phyloP scores from a whole-genome alignment of 352 stramenopile species.

The Hyaloperonospora brassicae region DNA sequence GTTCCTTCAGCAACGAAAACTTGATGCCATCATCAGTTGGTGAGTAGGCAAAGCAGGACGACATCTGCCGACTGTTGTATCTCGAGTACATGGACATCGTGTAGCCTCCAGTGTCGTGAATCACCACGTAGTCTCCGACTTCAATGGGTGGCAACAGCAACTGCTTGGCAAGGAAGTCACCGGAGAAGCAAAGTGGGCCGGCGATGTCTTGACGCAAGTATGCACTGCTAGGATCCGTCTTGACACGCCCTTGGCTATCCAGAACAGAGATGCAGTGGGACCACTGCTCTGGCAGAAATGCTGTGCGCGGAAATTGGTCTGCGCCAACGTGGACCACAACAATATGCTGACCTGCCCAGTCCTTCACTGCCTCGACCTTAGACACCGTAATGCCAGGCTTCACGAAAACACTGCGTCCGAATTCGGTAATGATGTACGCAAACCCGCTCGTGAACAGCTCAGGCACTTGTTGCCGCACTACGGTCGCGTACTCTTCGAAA shows the following conservation, averaged over 20 bases:
- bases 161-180: slow-evolving; percentile 83
- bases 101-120: slow-evolving; percentile 86
- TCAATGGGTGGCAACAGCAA: slow-evolving; percentile 62
- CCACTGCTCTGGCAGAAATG: slow-evolving; percentile 80
- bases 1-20: slow-evolving; percentile 57
- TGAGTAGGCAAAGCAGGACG: slow-evolving; percentile 61
- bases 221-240: slow-evolving; percentile 23
- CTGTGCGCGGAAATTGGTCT: slow-evolving; percentile 85
- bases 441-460: slow-evolving; percentile 80
- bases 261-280: slow-evolving; percentile 80
- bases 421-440: slow-evolving; percentile 87
- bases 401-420: slow-evolving; percentile 79
- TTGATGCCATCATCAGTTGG: slow-evolving; percentile 16
- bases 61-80: slow-evolving; percentile 81
- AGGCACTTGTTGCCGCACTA: slow-evolving; percentile 55
- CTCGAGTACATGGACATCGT: slow-evolving; percentile 84
- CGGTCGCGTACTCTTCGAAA: slow-evolving; percentile 76
- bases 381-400: slow-evolving; percentile 84
- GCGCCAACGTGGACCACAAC: slow-evolving; percentile 85
- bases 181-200: slow-evolving; percentile 89
- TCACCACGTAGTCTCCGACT: slow-evolving; percentile 67
- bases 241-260: slow-evolving; percentile 35
- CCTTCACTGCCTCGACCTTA: slow-evolving; percentile 85
- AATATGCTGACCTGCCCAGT: slow-evolving; percentile 70
- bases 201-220: slow-evolving; percentile 80